Base-by-base conservation (phyloP, 345 rosid species). In the Raphanus sativus region DNA sequence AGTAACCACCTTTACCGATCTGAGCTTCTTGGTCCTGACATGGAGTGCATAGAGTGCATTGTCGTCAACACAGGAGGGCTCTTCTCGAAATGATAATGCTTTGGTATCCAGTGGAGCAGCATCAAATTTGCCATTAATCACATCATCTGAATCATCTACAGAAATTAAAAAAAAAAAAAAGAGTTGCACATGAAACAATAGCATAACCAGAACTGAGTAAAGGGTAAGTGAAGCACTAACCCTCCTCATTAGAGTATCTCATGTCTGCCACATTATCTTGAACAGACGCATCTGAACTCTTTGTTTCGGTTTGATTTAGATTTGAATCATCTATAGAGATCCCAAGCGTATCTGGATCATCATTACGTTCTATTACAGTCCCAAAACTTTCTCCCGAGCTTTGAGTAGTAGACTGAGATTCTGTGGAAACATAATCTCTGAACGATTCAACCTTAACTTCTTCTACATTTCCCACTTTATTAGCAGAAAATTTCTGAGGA, bases 1-100 rank as follows among this genome's bases (percentile, higher is more conserved):
- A 62, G 36, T 74, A 59, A 32, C 45, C 66, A 93, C 98, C 98
- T 87, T 86, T 78, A 84, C 81, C 34, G 93, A 88, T 85, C 87
- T 84, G 76, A 71, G 79, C 30, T 75, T 89, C 45, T 34, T 74
- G 67, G 85, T 83, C 81, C 87, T 85, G 62, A 55, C 77, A 71
- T 85, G 76, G 65, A 84, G 85, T 52, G 87, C 89, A 77, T 83
- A 70, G 24, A 89, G 91, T 16, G 69, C 80, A 17, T 62, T 84
- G 70, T 75, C 50, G 60, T 86, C 86, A 45, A 87, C 77, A 75
- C 33, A 59, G 34, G 71, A 77, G 52, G 78, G 81, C n/a, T 86
- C 86, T 79, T 84, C 89, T 67, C 72, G 83, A 81, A 83, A 80
- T 68, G 32, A 71, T 80, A 86, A 83, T 78, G 82, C 90, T 67